Evolutionary conservation across 139 green algal species (phyloP).

Genomic region (Diplosphaera chodatii): DNA sequence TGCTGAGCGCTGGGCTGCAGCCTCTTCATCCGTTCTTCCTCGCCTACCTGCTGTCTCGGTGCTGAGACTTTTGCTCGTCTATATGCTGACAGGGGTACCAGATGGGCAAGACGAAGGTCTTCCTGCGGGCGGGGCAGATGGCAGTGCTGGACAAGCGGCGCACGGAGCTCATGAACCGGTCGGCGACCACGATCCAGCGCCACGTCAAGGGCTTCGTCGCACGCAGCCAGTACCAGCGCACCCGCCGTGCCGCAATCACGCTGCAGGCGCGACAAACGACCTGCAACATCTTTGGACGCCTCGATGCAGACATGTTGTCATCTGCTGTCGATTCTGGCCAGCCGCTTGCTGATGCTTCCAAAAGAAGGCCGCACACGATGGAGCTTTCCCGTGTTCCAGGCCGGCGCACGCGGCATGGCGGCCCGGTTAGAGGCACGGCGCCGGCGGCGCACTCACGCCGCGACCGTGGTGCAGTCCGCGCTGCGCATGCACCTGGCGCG

Average conservation of each 20-base stretch:
- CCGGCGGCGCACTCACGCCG: slow-evolving; percentile 37
- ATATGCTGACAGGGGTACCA: slow-evolving; percentile 73
- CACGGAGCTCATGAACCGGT: slow-evolving; percentile 74
- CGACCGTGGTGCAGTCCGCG: slow-evolving; percentile 44
- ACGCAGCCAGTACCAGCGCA: slow-evolving; percentile 27
- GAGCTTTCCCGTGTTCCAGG: slow-evolving; percentile 37
- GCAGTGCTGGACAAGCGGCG: slow-evolving; percentile 86
- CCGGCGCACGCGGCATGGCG: slow-evolving; percentile 35
- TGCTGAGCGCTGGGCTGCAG: too few relatives aligned
- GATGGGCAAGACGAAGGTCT: slow-evolving; percentile 81
- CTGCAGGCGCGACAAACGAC: too few relatives aligned
- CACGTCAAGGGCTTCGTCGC: slow-evolving; percentile 54
- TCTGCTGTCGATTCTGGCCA: too few relatives aligned
- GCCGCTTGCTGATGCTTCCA: too few relatives aligned
- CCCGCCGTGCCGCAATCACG: slow-evolving; percentile 14
- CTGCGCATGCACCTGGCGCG: slow-evolving; percentile 24
- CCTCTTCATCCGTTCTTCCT: too few relatives aligned
- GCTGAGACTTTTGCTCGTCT: too few relatives aligned
- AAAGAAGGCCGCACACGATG: too few relatives aligned
- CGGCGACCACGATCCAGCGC: slow-evolving; percentile 71
- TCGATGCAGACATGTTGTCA: too few relatives aligned
- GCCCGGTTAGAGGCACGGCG: slow-evolving; percentile 34
- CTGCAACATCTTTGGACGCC: too few relatives aligned
- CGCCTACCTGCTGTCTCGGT: too few relatives aligned
- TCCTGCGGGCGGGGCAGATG: slow-evolving; percentile 86